Conservation (phyloP, 352 stramenopile genomes). For the Phytopythium oedochilum region DNA sequence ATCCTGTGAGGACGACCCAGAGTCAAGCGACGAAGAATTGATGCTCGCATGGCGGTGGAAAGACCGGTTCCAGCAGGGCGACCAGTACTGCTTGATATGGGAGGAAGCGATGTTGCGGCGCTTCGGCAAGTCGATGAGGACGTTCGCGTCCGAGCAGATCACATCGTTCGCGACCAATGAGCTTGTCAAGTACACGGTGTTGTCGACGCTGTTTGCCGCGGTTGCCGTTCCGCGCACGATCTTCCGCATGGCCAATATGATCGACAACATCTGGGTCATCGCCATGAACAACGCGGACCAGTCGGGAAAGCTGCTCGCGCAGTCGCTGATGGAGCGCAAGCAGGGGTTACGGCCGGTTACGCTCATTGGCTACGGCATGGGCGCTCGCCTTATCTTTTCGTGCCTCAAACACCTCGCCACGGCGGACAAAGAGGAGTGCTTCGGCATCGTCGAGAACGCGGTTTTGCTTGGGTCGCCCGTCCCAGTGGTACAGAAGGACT, state of each 20-base stretch:
- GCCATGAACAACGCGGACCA: constrained; percentile 72
- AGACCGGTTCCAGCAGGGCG: constrained; percentile 71
- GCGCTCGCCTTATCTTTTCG: constrained; percentile 85
- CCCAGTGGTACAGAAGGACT: constrained; percentile 48
- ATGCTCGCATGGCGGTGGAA: constrained; percentile 82
- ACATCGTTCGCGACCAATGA: constrained; percentile 63
- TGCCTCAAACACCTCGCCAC: constrained; percentile 87
- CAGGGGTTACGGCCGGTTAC: constrained; percentile 84
- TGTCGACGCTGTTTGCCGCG: constrained; percentile 70
- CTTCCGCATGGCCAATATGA: constrained; percentile 63
- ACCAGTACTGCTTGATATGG: constrained; percentile 81
- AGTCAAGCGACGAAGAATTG: not conserved
- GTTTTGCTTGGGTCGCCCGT: constrained; percentile 85
- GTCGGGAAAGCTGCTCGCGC: constrained; percentile 73
- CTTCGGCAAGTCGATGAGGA: constrained; percentile 79
- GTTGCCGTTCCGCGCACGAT: constrained; percentile 70
- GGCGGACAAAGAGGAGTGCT: constrained; percentile 43
- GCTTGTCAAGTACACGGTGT: constrained; percentile 69
- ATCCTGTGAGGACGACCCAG: not conserved
- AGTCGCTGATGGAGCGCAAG: constrained; percentile 53
- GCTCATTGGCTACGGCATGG: constrained; percentile 88
- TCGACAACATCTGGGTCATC: constrained; percentile 85
- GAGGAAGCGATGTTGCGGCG: constrained; percentile 65
- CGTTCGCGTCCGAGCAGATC: constrained; percentile 68
- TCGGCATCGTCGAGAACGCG: constrained; percentile 85